These are phyloP conservation scores for Lasiodiplodia sp. DNA, from an alignment of 2,329 filamentous ascomycete species.

Conservation along the genomic window DNA sequence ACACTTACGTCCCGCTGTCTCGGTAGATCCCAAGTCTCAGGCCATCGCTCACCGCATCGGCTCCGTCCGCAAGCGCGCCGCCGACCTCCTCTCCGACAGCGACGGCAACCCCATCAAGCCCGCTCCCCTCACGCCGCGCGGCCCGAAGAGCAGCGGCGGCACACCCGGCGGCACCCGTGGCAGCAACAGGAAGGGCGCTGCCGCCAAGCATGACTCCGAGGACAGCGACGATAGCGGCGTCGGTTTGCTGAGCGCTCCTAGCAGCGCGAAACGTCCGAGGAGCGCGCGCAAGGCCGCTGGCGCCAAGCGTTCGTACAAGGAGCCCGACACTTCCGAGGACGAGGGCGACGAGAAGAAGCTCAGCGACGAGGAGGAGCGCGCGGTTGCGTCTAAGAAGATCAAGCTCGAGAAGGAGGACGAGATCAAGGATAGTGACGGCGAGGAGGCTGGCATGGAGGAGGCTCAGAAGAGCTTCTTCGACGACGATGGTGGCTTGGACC, in stretches of 20 bases:
- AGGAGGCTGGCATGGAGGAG: not conserved
- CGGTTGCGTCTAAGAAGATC: not conserved
- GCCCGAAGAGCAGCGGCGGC: not conserved
- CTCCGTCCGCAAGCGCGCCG: slow-evolving; percentile 6
- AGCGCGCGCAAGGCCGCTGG: not conserved
- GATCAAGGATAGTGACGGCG: not conserved
- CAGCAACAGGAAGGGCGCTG: not conserved
- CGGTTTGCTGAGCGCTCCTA: not conserved
- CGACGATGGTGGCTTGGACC: not conserved
- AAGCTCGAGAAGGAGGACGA: not conserved
- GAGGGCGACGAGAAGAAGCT: not conserved
- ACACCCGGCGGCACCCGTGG: not conserved
- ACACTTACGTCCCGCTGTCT: not conserved
- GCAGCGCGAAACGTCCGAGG: not conserved
- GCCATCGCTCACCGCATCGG: slow-evolving; percentile 5
- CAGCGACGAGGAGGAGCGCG: not conserved
- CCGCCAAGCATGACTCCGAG: not conserved
- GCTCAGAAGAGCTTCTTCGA: not conserved
- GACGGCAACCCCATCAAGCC: not conserved
- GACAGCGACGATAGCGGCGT: not conserved
- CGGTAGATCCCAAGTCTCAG: slow-evolving; percentile 6
- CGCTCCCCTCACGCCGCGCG: not conserved
- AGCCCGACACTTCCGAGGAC: not conserved
- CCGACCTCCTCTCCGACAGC: not conserved
- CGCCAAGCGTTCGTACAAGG: slow-evolving; percentile 7